phyloP scores from a whole-genome alignment of 1,284 basidiomycete species.

The Leccinum colubrinum region DNA sequence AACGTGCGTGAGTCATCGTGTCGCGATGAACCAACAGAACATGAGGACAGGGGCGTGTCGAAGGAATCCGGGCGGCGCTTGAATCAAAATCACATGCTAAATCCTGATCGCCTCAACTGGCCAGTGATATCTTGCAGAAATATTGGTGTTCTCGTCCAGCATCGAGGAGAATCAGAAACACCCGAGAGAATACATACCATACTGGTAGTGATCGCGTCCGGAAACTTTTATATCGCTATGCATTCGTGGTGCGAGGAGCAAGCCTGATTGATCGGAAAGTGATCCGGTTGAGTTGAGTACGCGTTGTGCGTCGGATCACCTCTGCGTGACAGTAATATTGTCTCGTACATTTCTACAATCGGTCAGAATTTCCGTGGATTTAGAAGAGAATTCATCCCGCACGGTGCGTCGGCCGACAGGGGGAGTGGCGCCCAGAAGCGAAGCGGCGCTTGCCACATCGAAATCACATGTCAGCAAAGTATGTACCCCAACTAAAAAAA shows the following conservation, averaged over 20 bases:
- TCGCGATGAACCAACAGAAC: neutral
- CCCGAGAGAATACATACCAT: neutral
- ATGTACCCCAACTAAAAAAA: neutral
- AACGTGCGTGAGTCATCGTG: neutral
- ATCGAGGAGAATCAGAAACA: neutral
- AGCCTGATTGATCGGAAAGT: neutral
- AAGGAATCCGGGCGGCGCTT: neutral
- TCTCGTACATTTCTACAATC: neutral
- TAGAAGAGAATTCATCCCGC: neutral
- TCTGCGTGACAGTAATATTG: neutral
- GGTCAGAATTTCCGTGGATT: neutral
- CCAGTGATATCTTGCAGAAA: neutral
- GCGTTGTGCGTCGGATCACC: neutral
- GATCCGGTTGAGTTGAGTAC: neutral
- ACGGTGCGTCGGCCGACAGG: neutral
- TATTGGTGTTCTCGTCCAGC: too few relatives aligned
- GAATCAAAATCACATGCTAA: neutral
- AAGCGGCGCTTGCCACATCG: neutral
- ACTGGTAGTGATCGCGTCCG: neutral
- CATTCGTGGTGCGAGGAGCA: neutral
- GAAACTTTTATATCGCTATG: neutral
- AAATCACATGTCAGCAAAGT: neutral
- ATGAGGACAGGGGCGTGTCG: neutral
- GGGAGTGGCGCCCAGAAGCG: neutral
- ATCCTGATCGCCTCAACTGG: neutral